Base-by-base conservation (phyloP, 129 eudicot species). In the Pittosporum tobira region DNA sequence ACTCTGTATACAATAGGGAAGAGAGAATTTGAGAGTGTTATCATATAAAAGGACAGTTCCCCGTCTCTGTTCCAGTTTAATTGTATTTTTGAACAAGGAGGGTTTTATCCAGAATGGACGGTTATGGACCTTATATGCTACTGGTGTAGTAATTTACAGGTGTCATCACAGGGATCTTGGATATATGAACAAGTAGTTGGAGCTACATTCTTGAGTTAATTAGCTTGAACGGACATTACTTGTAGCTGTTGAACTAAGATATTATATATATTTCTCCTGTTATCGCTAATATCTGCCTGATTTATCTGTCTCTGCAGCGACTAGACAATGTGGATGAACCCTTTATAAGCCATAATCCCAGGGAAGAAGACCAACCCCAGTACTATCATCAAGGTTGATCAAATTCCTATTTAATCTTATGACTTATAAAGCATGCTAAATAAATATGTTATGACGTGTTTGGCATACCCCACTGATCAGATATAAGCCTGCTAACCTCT, bases 311-410 rank as follows among this genome's bases (percentile, higher is more conserved):
- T 53, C 29, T 66, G 72, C 68, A 93, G 99, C 71, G 83, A 46
- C 69, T 93, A 63, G 99, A 93, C 78, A 75, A 60, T 57, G 59
- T 84, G 48, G 90, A 91, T 38, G 93, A 79, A 40, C 83, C 79
- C 59, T 77, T 56, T 64, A 43, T 75, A 51, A 74, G 68, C 65
- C 74, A 72, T 55, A 59, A 68, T 54, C 62, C 38, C 69, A 70
- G 66, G 61, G 83, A 73, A 31, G 54, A 50, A 45, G 89, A 80
- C 38, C 73, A 65, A 27, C 69, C 79, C 52, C 77, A 75, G 48
- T 61, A 76, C 58, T 75, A 73, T 57, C 99, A 93, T 75, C 96
- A 87, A 87, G 99, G 99, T 87, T 65, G 38, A 20, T 18, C 11
- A 34, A 50, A 54, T 55, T 44, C 58, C 26, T 48, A 15, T 47